Evolutionary conservation across 2,329 filamentous ascomycete species (phyloP).

Genomic region (Claviceps capensis): DNA sequence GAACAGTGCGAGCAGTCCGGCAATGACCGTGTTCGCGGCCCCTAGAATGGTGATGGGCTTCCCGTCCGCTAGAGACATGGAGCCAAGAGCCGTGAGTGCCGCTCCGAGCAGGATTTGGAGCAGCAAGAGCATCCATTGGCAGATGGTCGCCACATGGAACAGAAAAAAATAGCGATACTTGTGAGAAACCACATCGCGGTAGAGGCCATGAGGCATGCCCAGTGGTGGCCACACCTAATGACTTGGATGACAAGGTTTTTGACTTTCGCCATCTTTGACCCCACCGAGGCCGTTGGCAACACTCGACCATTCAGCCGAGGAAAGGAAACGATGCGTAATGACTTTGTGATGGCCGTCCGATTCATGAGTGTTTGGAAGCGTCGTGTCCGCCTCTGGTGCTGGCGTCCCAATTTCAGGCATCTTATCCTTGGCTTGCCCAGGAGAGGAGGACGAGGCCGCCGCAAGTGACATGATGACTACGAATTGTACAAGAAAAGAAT

Average conservation of each 20-base stretch:
- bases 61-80: slow-evolving; percentile 22
- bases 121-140: slow-evolving; percentile 33
- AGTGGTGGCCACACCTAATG: slow-evolving; percentile 30
- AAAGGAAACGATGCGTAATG: slow-evolving; percentile 25
- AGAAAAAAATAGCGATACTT: slow-evolving; percentile 30
- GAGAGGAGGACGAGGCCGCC: neutral
- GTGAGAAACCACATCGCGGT: slow-evolving; percentile 31
- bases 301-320: slow-evolving; percentile 29
- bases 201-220: slow-evolving; percentile 34
- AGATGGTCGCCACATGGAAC: slow-evolving; percentile 28
- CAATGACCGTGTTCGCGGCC: slow-evolving; percentile 34
- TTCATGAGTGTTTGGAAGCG: slow-evolving; percentile 1
- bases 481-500: neutral
- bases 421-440: neutral
- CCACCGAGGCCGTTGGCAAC: slow-evolving; percentile 35
- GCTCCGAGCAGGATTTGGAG: slow-evolving; percentile 35
- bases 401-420: neutral
- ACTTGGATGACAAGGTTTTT: slow-evolving; percentile 27
- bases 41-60: slow-evolving; percentile 35
- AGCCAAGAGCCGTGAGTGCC: slow-evolving; percentile 34
- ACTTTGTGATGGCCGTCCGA: slow-evolving; percentile 8
- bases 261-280: slow-evolving; percentile 29
- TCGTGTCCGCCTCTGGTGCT: neutral
- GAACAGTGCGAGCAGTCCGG: slow-evolving; percentile 35
- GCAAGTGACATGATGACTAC: neutral